These are phyloP conservation scores for Juglanconis sp. DNA, from an alignment of 2,329 filamentous ascomycete genomes.

Conservation along the genomic window DNA sequence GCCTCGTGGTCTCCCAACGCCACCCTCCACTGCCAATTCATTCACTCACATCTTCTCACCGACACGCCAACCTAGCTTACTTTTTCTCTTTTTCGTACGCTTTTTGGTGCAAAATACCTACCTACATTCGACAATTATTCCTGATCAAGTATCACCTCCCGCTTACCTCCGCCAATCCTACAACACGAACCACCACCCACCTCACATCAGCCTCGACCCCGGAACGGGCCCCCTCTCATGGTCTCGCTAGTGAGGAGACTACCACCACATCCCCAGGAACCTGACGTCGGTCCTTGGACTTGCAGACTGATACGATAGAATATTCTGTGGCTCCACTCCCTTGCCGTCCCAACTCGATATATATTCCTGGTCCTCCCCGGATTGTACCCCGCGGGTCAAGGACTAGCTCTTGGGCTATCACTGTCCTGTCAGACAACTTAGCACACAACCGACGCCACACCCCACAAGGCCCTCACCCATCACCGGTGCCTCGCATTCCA, in stretches of 20 bases:
- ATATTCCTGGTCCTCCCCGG: constrained; percentile 15
- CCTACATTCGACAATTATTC: background rate
- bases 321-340: constrained; percentile 6
- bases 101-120: background rate
- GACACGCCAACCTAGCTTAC: constrained; percentile 13
- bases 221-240: constrained; percentile 28
- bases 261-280: constrained; percentile 17
- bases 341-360: constrained; percentile 7
- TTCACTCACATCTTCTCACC: constrained; percentile 13
- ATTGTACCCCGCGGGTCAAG: constrained; percentile 5
- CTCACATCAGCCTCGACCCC: constrained; percentile 1
- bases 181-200: background rate
- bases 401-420: background rate
- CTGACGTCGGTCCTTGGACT: constrained; percentile 26
- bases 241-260: constrained; percentile 40
- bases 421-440: no score
- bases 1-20: constrained; percentile 16
- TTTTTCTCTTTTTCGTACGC: background rate
- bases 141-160: background rate
- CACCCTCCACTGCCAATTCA: constrained; percentile 13
- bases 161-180: background rate
- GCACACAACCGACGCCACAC: no score
- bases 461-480: no score
- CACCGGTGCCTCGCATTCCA: no score
- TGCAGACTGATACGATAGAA: constrained; percentile 9